A percentile compares a stretch with the other conserved stretches of the same genome.
Evolutionary conservation across 108 stramenopile species (phyloP).

Genomic region (Nannochloropsis granulata): DNA sequence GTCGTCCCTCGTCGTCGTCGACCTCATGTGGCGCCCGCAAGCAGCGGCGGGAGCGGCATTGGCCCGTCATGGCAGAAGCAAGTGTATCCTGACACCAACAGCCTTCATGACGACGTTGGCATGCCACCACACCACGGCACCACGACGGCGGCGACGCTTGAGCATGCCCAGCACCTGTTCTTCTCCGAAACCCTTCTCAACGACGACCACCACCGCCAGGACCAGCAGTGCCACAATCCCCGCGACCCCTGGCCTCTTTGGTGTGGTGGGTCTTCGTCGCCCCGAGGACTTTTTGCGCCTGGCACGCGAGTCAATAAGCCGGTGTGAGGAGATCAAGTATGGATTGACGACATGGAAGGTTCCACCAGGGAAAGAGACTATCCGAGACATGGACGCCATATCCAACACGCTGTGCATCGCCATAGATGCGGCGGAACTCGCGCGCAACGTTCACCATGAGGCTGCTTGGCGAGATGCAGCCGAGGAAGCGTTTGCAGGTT

Average conservation of each 20-base stretch:
- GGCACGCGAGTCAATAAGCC: not conserved
- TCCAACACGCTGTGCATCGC: conserved; percentile 72
- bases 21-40: too few relatives aligned
- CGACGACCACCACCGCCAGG: not conserved
- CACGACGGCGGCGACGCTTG: not conserved
- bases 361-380: not conserved
- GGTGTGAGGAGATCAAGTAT: not conserved
- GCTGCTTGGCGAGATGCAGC: conserved; percentile 56
- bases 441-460: conserved; percentile 62
- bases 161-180: too few relatives aligned
- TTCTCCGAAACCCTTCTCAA: not conserved
- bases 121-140: not conserved
- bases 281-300: conserved; percentile 13
- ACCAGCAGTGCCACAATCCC: not conserved
- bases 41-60: too few relatives aligned
- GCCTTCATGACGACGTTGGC: not conserved
- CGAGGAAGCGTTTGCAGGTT: conserved; percentile 47
- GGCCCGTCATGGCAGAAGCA: too few relatives aligned
- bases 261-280: conserved; percentile 1
- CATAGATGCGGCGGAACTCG: conserved; percentile 85
- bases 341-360: not conserved
- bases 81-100: too few relatives aligned
- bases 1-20: too few relatives aligned
- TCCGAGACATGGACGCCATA: conserved; percentile 54
- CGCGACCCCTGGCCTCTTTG: not conserved